Base-by-base conservation (phyloP, 768 basidiomycete genomes). In the Chlorophyllum brunneum region DNA sequence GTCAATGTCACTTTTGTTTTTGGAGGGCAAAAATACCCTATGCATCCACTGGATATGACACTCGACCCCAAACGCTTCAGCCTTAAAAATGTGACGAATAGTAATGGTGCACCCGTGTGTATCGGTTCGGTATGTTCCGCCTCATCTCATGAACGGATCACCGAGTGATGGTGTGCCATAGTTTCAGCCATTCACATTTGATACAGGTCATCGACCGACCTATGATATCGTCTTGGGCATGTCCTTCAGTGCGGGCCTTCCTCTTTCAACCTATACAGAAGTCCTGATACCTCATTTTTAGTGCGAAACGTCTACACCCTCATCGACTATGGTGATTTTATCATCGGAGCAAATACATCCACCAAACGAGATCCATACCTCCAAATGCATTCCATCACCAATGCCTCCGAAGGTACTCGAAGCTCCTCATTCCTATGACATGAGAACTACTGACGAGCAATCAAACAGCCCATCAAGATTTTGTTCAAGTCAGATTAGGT, bases 201-300 rank as follows among this genome's bases (percentile, higher is more conserved):
- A 76, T 43, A 63, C 67, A 36, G 73, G 73, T 34, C 22, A 54
- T 5, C 60, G 58, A 47, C 70, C 76, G 24, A 71, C 64, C 24
- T 88, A 74, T 56, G 86, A 88, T 60, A 76, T 84, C 63, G 77
- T 88, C 39, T 70, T 88, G 39, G 87, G 87, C 50, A 88, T 88
- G 83, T 75, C 79, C 7, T 88, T 87, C 68, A 65, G n/a, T n/a
- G n/a, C n/a, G n/a, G n/a, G n/a, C n/a, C n/a, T n/a, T n/a, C n/a
- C n/a, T n/a, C n/a, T n/a, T n/a, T n/a, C n/a, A n/a, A n/a, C n/a
- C n/a, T n/a, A n/a, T n/a, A n/a, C n/a, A n/a, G n/a, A n/a, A n/a
- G n/a, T n/a, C n/a, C n/a, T n/a, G n/a, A n/a, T n/a, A n/a, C n/a
- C n/a, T n/a, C n/a, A n/a, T n/a, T n/a, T n/a, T n/a, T n/a, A n/a